Base-by-base conservation (phyloP, 2,329 filamentous ascomycete genomes). In the Parafenestella ontariensis region DNA sequence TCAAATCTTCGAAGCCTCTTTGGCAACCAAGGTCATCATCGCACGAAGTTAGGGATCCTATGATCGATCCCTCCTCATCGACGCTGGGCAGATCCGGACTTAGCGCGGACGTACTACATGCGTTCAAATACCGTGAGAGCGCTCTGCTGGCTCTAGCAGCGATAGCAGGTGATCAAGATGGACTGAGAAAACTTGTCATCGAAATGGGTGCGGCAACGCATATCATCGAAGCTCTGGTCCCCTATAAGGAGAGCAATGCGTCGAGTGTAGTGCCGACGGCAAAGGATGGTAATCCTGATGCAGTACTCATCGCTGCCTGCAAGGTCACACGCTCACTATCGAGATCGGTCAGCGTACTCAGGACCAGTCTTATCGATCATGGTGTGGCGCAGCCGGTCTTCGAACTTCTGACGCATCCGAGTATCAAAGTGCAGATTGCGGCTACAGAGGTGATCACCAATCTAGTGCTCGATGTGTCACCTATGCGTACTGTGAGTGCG, bases 301-400 rank as follows among this genome's bases (percentile, higher is more conserved):
- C 85, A 3, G 93, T 96, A 20, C 82, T 98, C 20, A 83, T 96
- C 49, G 92, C 93, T 18, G 94, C 92, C 1, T 97, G 93, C 70
- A 88, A 91, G 68, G 87, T 90, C 23, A 85, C 92, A 24, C 85
- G 91, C 58, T 90, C 92, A 72, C 81, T 98, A 43, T 91, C 92
- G 2, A 86, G 95, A 37, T 96, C 92, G 1, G 89, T 96, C 20
- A 90, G 86, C 71, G 88, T 94, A 39, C 78, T 98, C 17, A 83
- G 95, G 45, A 98, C 95, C 3, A 90, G 89, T 46, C 79, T 99
- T 42, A 91, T 96, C 53, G 95, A 99, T 75, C 87, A 91, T 55
- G 89, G 88, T 5, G 88, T 96, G 46, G 89, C 90, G 1, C 83
- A 87, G 62, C 93, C 93, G 3, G 79, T 96, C 7, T 89, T 93